Evolutionary conservation across 164 flowering plant species (phyloP), one percentile per base, ranked within the genome.

Genomic region (Paratinospora sagittata): DNA sequence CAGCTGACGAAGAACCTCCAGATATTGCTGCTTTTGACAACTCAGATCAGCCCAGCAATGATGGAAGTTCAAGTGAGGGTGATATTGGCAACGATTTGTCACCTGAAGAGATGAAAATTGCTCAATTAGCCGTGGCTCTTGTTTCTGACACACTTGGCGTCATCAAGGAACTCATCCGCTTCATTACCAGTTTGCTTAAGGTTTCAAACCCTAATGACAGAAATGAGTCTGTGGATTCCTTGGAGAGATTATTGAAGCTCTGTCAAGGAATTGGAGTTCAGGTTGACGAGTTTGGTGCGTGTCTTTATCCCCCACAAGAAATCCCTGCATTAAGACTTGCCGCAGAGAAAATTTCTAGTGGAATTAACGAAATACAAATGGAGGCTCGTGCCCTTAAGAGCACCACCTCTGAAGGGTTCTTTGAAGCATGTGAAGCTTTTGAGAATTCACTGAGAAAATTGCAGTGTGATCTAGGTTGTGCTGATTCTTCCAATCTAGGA

Each of bases 261-360:
- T 90, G 87, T 77, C 87, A 83, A 72, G 88, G 41, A 24, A 78
- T 87, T n/a, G 92, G 92, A 57, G 63, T 72, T 65, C 88, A 89
- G 75, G 78, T 90, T 70, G 97, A 94, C 73, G 97, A 94, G 78
- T 84, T 92, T 57, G 98, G 97, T 52, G 97, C 97, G 21, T 85
- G 86, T 78, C 87, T 92, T 57, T 92, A 94, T 75, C 94, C 97
- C 7, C 97, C 98, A 14, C 97, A 92, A 80, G 97, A 94, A 80
- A 63, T 81, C 63, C 63, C 84, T 36, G 76, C 81, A 0, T 83
- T 89, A 70, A 84, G 72, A 74, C 74, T 67, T 16, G 86, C 87
- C 8, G 66, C 72, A 1, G 79, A 70, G 68, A 85, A 85, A 71
- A 86, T 94, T 33, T 79, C 75, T 7, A 68, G 60, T 61, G 63